Conservation (phyloP, 2,329 filamentous ascomycete genomes). For the Escovopsis weberi region DNA sequence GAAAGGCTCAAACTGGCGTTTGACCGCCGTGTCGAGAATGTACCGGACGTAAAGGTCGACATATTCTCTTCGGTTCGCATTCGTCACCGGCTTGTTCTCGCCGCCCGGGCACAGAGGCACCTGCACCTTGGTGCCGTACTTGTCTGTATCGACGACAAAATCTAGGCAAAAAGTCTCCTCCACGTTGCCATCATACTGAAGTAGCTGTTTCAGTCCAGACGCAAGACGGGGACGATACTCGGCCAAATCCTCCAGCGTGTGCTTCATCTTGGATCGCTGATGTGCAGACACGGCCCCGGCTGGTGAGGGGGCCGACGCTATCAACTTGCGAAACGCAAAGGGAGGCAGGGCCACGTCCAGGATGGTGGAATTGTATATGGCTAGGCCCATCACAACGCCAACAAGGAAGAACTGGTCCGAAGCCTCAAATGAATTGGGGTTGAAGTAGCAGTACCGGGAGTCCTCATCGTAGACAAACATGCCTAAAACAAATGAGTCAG, state of each 20-base stretch:
- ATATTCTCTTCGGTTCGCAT: constrained; percentile 68
- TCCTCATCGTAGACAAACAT: constrained; percentile 88
- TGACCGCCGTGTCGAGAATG: constrained; percentile 62
- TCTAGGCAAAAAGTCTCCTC: constrained; percentile 67
- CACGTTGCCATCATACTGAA: constrained; percentile 77
- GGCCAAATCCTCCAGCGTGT: constrained; percentile 67
- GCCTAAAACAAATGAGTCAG: constrained; percentile 32
- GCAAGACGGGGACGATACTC: constrained; percentile 69
- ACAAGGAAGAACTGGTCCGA: constrained; percentile 87
- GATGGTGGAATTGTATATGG: constrained; percentile 92
- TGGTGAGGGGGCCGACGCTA: constrained; percentile 57
- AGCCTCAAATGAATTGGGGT: constrained; percentile 76
- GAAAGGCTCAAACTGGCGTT: constrained; percentile 82
- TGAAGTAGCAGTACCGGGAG: constrained; percentile 85
- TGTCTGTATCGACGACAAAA: constrained; percentile 64
- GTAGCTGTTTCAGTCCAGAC: constrained; percentile 55
- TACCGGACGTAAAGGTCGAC: constrained; percentile 74
- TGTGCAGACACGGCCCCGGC: constrained; percentile 34
- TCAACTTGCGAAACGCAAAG: constrained; percentile 77
- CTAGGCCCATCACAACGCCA: constrained; percentile 72
- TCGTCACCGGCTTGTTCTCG: constrained; percentile 65
- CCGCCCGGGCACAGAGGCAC: constrained; percentile 63
- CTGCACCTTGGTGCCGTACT: constrained; percentile 53
- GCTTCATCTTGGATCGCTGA: constrained; percentile 49
- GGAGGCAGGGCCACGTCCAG: constrained; percentile 77